These are phyloP conservation scores for Cladosporium velox DNA, from an alignment of 2,329 filamentous ascomycete species.

Conservation along the genomic window DNA sequence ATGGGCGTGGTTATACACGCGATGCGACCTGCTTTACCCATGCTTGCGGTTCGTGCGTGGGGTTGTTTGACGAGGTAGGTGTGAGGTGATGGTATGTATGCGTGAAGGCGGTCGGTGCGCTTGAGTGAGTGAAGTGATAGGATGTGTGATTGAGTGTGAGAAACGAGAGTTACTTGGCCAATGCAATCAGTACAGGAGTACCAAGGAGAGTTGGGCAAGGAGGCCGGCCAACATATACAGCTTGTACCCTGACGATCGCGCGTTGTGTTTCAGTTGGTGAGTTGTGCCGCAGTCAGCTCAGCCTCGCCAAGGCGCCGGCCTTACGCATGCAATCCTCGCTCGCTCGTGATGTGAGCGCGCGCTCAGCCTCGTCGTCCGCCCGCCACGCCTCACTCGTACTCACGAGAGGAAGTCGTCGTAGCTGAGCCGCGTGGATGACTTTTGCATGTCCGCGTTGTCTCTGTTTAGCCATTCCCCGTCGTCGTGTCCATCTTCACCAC, in stretches of 20 bases:
- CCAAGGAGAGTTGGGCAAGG: neutral
- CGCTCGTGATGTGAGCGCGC: neutral
- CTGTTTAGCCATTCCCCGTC: neutral
- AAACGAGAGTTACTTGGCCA: neutral
- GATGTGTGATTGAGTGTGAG: neutral
- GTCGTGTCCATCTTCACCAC: neutral
- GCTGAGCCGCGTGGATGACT: neutral
- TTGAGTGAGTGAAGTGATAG: neutral
- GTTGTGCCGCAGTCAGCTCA: neutral
- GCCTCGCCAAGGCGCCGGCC: constrained; percentile 1
- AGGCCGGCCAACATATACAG: neutral
- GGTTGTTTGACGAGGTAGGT: neutral
- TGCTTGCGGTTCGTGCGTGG: constrained; percentile 39
- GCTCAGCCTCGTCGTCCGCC: neutral
- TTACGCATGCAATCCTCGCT: neutral
- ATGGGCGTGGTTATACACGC: constrained; percentile 88
- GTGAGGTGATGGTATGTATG: neutral
- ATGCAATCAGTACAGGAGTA: neutral
- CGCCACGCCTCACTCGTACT: neutral
- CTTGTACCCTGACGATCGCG: neutral
- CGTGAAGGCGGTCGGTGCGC: neutral
- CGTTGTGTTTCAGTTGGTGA: neutral
- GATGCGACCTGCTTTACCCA: constrained; percentile 75
- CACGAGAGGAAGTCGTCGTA: neutral
- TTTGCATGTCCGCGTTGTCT: neutral